Conservation (phyloP, 2,329 filamentous ascomycete species). For the Aspergillus piperis region DNA sequence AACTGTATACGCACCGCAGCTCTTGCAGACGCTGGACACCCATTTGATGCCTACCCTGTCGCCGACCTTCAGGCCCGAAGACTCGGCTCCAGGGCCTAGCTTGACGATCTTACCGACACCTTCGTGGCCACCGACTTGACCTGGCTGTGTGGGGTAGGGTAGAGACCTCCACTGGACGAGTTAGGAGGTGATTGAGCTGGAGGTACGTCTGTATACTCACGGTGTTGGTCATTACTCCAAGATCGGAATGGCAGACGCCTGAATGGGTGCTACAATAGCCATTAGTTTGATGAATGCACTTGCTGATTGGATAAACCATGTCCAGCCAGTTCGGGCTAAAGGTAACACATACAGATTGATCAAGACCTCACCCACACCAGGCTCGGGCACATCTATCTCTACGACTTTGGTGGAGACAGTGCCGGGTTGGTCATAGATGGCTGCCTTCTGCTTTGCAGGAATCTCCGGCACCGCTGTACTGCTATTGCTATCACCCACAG, state of each 20-base stretch:
- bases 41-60: slow-evolving; percentile 72
- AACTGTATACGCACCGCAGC: slow-evolving; percentile 44
- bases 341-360: slow-evolving; percentile 56
- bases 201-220: slow-evolving; percentile 18
- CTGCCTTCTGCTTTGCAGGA: slow-evolving; percentile 63
- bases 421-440: slow-evolving; percentile 66
- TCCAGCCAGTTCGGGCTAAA: neutral
- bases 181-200: neutral
- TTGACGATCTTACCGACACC: slow-evolving; percentile 67
- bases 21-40: slow-evolving; percentile 60
- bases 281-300: slow-evolving; percentile 3
- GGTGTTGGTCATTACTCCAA: slow-evolving; percentile 57
- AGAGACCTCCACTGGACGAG: slow-evolving; percentile 55
- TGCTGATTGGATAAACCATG: neutral
- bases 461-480: slow-evolving; percentile 38
- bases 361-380: slow-evolving; percentile 63
- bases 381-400: slow-evolving; percentile 65
- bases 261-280: slow-evolving; percentile 55
- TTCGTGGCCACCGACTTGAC: slow-evolving; percentile 70
- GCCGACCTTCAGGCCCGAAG: slow-evolving; percentile 61
- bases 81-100: slow-evolving; percentile 62
- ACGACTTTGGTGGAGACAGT: slow-evolving; percentile 65
- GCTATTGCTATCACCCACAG: neutral
- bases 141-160: slow-evolving; percentile 59
- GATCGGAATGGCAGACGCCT: slow-evolving; percentile 66